phyloP scores from a whole-genome alignment of 2,329 filamentous ascomycete genomes.

The Phialemonium atrogriseum region DNA sequence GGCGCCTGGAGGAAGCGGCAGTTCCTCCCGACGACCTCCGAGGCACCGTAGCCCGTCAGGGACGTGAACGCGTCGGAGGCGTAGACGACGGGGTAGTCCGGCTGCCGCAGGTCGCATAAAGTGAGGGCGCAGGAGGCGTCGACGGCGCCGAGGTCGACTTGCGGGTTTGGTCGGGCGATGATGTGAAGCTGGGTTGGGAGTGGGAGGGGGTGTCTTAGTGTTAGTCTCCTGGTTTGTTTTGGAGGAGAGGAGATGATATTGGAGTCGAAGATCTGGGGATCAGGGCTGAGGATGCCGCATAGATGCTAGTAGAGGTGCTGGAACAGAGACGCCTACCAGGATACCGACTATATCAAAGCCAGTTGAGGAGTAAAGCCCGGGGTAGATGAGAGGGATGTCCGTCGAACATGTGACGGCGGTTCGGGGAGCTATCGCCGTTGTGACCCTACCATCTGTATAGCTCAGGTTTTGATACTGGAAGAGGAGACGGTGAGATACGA shows the following conservation, averaged over 20 bases:
- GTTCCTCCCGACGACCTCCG: slow-evolving; percentile 71
- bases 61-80: slow-evolving; percentile 72
- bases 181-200: slow-evolving; percentile 45
- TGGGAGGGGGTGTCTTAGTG: slow-evolving; percentile 2
- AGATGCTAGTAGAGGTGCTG: too few species aligned
- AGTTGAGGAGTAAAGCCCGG: slow-evolving; percentile 45
- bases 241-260: neutral
- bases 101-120: slow-evolving; percentile 66
- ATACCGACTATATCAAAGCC: slow-evolving; percentile 49
- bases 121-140: slow-evolving; percentile 80
- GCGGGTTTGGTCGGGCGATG: slow-evolving; percentile 60
- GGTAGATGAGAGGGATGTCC: slow-evolving; percentile 43
- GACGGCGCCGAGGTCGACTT: slow-evolving; percentile 72
- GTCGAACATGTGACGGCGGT: too few species aligned
- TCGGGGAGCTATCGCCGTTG: too few species aligned
- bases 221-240: slow-evolving; percentile 3
- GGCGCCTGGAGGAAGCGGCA: slow-evolving; percentile 80
- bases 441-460: too few species aligned
- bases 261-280: too few species aligned
- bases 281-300: too few species aligned
- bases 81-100: slow-evolving; percentile 76
- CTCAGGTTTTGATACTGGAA: too few species aligned
- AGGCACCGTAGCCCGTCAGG: slow-evolving; percentile 67
- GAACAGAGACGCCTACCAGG: slow-evolving; percentile 33
- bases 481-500: too few species aligned